Base-by-base conservation (phyloP, 345 rosid genomes). In the Lepidium africanum region DNA sequence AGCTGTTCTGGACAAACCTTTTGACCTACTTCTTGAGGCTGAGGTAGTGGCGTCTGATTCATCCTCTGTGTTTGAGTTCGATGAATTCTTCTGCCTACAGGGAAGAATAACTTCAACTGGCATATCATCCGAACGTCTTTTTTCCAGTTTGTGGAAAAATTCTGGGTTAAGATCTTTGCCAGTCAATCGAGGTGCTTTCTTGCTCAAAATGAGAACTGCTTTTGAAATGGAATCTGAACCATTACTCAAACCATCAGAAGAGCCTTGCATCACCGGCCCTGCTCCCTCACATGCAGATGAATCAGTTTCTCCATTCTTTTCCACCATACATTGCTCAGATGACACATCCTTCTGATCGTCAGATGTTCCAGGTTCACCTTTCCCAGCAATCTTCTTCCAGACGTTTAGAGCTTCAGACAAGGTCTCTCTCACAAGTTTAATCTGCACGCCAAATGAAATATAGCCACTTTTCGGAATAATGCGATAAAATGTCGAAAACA, bases 341-440 rank as follows among this genome's bases (percentile, higher is more conserved):
- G 89, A 79, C 46, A 27, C 80, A 66, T 79, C 71, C 56, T 86
- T 90, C 78, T 80, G 86, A 63, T 83, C 86, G 67, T 76, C 90
- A 63, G 76, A 51, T 43, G 73, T 77, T 52, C 80, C 83, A 74
- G 84, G 84, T 53, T 71, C 84, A 27, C 74, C 87, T 81, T 88
- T 85, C 53, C 85, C 99, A 19, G 89, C 78, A 66, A 86, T 76
- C 77, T 87, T 86, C 82, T 86, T 91, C 99, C 97, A 94, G 39
- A 78, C 69, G 53, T 82, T 91, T 83, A 91, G 70, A 62, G 99
- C 96, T 83, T 94, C 97, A 10, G 84, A 85, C 84, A 91, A 83
- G 82, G 93, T 84, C 58, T 94, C 99, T 76, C 99, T 91, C 32
- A 78, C 97, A 41, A 96, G 97, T 72, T 91, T 94, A 72, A 94